Percentiles rank a stretch among this genome's conserved stretches.
Evolutionary conservation across 1,139 yeast genomes (phyloP).

Genomic region (Lodderomyces pseudojiufengensis): DNA sequence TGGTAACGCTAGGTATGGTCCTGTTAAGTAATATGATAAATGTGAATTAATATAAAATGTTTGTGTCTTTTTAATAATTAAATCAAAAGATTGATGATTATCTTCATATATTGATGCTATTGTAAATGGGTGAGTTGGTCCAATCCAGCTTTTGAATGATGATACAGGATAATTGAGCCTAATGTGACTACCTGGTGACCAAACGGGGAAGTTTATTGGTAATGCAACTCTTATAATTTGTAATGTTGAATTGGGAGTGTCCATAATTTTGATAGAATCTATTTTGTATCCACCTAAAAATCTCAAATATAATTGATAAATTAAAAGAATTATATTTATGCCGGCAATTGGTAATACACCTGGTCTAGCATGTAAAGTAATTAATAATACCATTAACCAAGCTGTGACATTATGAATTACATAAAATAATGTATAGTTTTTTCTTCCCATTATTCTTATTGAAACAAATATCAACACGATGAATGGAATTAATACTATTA

Average conservation of each 20-base stretch:
- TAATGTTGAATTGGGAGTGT: slow-evolving; percentile 18
- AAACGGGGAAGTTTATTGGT: slow-evolving; percentile 25
- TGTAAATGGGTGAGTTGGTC: slow-evolving; percentile 43
- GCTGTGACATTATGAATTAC: slow-evolving; percentile 32
- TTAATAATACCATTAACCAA: slow-evolving; percentile 27
- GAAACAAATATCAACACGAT: slow-evolving; percentile 51
- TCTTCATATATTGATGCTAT: slow-evolving; percentile 17
- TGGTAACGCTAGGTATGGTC: slow-evolving; percentile 29
- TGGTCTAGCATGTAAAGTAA: slow-evolving; percentile 42
- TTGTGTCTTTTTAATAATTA: slow-evolving; percentile 22
- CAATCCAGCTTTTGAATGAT: slow-evolving; percentile 21
- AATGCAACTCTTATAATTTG: slow-evolving; percentile 23
- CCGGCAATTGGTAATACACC: slow-evolving; percentile 28
- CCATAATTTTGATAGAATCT: slow-evolving; percentile 12
- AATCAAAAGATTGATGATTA: slow-evolving; percentile 16
- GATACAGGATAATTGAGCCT: slow-evolving; percentile 22
- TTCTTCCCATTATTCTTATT: slow-evolving; percentile 30
- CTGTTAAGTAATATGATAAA: slow-evolving; percentile 20
- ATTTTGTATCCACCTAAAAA: slow-evolving; percentile 12
- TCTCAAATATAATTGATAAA: slow-evolving; percentile 24
- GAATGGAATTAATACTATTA: slow-evolving; percentile 45
- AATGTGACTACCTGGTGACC: slow-evolving; percentile 37
- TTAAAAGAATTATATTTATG: slow-evolving; percentile 19
- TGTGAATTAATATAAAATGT: slow-evolving; percentile 17
- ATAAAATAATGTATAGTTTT: slow-evolving; percentile 31